Conservation (phyloP, 306 rosid genomes). For the Begonia fuchsioides region DNA sequence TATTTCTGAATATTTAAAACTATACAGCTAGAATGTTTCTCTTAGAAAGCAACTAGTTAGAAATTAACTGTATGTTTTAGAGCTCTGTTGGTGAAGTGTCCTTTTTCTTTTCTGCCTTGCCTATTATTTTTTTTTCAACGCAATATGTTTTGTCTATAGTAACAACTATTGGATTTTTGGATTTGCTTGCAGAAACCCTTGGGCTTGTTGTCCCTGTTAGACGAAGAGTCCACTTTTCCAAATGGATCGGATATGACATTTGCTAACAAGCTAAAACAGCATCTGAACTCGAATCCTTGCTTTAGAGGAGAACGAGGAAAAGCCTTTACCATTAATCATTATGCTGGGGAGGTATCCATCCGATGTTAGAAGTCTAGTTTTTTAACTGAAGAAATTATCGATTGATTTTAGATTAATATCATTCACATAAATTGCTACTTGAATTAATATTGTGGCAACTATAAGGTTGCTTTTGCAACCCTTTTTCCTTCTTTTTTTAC, state of each 20-base stretch:
- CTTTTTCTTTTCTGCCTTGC: not conserved
- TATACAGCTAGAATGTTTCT: too few species aligned
- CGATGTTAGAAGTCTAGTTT: too few species aligned
- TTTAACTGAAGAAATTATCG: too few species aligned
- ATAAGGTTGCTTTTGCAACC: too few species aligned
- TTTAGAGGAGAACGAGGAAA: conserved; percentile 87
- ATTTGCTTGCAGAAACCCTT: conserved; percentile 69
- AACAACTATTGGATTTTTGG: not conserved
- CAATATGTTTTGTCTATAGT: not conserved
- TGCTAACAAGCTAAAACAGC: conserved; percentile 94
- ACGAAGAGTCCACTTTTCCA: conserved; percentile 97
- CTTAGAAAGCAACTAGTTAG: too few species aligned
- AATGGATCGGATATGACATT: conserved; percentile 89
- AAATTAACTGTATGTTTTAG: too few species aligned
- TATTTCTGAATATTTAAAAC: too few species aligned
- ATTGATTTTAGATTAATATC: too few species aligned
- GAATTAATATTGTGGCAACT: too few species aligned
- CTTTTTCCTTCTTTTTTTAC: too few species aligned
- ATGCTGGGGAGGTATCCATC: conserved; percentile 92
- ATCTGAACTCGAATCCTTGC: conserved; percentile 55
- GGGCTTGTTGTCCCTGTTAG: conserved; percentile 86
- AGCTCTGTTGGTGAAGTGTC: too few species aligned
- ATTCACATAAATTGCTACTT: too few species aligned
- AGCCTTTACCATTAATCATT: conserved; percentile 77
- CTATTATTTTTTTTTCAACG: not conserved